Percentiles rank a stretch among this genome's conserved stretches.
Evolutionary conservation across 305 asterid species (phyloP).

Genomic region (Rubia balearica): DNA sequence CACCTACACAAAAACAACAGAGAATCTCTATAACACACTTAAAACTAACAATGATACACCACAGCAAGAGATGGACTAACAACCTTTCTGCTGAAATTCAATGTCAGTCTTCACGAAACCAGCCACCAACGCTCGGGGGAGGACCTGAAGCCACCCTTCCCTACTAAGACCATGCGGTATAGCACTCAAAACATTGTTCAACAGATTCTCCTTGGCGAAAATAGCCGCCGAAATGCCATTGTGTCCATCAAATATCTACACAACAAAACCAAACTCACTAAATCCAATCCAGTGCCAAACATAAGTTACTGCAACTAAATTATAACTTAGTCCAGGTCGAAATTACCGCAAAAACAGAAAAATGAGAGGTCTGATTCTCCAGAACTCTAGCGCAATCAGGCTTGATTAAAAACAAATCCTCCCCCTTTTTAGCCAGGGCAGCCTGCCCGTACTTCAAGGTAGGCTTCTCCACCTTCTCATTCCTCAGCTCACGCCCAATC

Average conservation of each 20-base stretch:
- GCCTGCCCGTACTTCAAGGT: slow-evolving; percentile 67
- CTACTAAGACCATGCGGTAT: slow-evolving; percentile 68
- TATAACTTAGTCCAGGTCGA: background rate
- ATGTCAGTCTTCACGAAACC: slow-evolving; percentile 90
- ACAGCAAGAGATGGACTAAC: background rate
- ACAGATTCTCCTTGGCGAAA: slow-evolving; percentile 70
- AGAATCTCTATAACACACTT: background rate
- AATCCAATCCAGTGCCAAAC: background rate
- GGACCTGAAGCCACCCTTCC: slow-evolving; percentile 89
- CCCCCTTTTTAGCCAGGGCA: slow-evolving; percentile 89
- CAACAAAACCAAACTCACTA: slow-evolving; percentile 15
- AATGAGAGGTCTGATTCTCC: slow-evolving; percentile 54
- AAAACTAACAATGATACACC: background rate
- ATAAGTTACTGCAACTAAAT: background rate
- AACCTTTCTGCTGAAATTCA: slow-evolving; percentile 13
- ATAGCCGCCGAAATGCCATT: slow-evolving; percentile 98
- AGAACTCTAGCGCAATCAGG: slow-evolving; percentile 63
- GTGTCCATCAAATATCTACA: slow-evolving; percentile 93
- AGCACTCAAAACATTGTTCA: slow-evolving; percentile 60
- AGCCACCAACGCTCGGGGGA: slow-evolving; percentile 89
- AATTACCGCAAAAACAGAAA: slow-evolving; percentile 89
- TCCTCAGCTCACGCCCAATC: slow-evolving; percentile 81
- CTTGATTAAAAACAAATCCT: slow-evolving; percentile 69
- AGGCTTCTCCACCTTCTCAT: slow-evolving; percentile 68
- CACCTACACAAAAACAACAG: slow-evolving; percentile 36